These are phyloP conservation scores for Aegilops longissima DNA, from an alignment of 176 grass and related monocot species.

Conservation along the genomic window DNA sequence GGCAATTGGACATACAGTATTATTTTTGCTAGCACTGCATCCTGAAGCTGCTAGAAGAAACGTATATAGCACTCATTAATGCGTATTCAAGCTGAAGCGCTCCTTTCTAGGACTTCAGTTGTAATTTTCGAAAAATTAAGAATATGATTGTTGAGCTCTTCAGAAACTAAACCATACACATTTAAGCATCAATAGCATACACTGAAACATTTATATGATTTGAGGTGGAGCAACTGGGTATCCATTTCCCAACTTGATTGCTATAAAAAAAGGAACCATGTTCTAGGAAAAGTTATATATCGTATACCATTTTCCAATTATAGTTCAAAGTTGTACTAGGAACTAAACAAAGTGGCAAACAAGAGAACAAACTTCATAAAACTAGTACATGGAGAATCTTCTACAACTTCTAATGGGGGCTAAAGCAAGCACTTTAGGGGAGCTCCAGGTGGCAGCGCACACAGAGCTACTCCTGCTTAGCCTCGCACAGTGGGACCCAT, in stretches of 20 bases:
- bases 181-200: not conserved
- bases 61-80: not conserved
- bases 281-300: not conserved
- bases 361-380: not conserved
- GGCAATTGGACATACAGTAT: not conserved
- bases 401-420: not conserved
- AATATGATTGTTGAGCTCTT: not conserved
- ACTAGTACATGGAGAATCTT: not conserved
- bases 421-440: not conserved
- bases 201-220: not conserved
- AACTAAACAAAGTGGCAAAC: not conserved
- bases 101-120: slow-evolving; percentile 9
- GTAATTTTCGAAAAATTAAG: not conserved
- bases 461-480: not conserved
- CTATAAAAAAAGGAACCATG: not conserved
- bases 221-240: not conserved
- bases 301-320: too few species aligned
- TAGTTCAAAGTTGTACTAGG: not conserved
- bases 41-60: not conserved
- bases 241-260: not conserved
- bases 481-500: not conserved
- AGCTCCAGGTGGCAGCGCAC: not conserved
- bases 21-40: not conserved
- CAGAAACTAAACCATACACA: slow-evolving; percentile 16
- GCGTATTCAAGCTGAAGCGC: not conserved